Evolutionary conservation across 306 rosid genomes (phyloP).

Genomic region (Macrotyloma uniflorum): DNA sequence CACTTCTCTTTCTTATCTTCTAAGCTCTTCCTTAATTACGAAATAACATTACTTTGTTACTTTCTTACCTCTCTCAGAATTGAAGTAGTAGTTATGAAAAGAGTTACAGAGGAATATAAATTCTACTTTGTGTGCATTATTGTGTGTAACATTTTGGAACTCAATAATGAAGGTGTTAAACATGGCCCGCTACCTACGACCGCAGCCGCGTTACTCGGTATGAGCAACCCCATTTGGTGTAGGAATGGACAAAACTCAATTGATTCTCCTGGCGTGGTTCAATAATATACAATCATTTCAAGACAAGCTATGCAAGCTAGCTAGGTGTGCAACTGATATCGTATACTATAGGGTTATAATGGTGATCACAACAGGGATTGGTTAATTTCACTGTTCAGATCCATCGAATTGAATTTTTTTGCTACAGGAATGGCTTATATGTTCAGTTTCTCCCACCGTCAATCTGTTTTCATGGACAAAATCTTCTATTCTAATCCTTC

Average conservation of each 20-base stretch:
- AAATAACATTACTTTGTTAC: background rate
- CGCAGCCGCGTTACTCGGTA: constrained; percentile 35
- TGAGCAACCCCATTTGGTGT: constrained; percentile 21
- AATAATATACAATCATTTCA: constrained; percentile 28
- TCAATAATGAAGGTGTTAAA: constrained; percentile 36
- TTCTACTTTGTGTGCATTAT: constrained; percentile 26
- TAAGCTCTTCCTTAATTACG: background rate
- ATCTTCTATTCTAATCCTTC: background rate
- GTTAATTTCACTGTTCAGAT: background rate
- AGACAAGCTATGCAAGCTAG: constrained; percentile 6
- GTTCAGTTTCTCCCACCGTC: background rate
- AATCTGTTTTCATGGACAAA: background rate
- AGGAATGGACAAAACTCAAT: constrained; percentile 30
- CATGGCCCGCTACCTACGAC: constrained; percentile 37
- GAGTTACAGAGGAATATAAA: background rate
- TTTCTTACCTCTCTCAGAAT: background rate
- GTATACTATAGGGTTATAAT: background rate
- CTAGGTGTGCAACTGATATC: background rate
- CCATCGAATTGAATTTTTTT: too few species aligned
- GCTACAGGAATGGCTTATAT: too few species aligned
- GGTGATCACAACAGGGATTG: background rate
- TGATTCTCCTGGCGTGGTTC: constrained; percentile 29
- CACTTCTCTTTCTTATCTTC: background rate
- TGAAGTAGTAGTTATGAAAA: background rate
- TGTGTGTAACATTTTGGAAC: constrained; percentile 9